Evolutionary conservation across 352 stramenopile genomes (phyloP), one percentile per base, ranked within the genome.

Genomic region (Phytophthora crassamura): DNA sequence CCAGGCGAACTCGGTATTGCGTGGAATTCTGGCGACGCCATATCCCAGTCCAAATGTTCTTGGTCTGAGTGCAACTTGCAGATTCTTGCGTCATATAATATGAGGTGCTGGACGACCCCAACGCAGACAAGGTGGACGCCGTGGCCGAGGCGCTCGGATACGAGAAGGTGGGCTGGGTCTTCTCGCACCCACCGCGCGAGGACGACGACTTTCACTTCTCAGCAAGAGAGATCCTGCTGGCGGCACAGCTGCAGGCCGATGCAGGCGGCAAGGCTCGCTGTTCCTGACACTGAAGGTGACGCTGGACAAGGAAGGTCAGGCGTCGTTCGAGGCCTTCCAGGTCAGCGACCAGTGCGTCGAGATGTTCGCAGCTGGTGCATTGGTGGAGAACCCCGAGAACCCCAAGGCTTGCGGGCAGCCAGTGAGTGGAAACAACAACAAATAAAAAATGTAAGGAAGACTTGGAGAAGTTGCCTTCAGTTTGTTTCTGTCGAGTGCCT

Each of bases 221-320:
- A 22, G 66, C 78, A 6, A 74, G 84, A 12, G 84, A 97, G 56
- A 74, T 99, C 14, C 83, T 99, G 67, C 89, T 98, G 64, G 95
- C 97, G 25, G 96, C 97, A 7, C 94, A 99, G 71, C 73, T 98
- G 5, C 97, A 99, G 79, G 82, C 98, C 0, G 96, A 99, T 72
- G 93, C 90, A 15, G 97, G 96, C 9, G 88, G 98, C 20, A 92
- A 42, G 88, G 95, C 28, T 98, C 94, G 42, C 87, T 98, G 7
- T 99, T 99, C 74, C 91, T 99, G 5, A 99, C 97, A 25, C 85
- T 99, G 43, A 97, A 98, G 56, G 94, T 99, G 39, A 98, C 95
- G 25, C 78, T 98, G 33, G 91, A 97, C 57, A 91, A 95, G 66
- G 83, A 98, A 65, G 97, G 95, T 1, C 92, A 97, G 67, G 95